Evolutionary conservation across 2,329 filamentous ascomycete genomes (phyloP), one percentile per base, ranked within the genome.

Genomic region (Zymoseptoria passerinii): DNA sequence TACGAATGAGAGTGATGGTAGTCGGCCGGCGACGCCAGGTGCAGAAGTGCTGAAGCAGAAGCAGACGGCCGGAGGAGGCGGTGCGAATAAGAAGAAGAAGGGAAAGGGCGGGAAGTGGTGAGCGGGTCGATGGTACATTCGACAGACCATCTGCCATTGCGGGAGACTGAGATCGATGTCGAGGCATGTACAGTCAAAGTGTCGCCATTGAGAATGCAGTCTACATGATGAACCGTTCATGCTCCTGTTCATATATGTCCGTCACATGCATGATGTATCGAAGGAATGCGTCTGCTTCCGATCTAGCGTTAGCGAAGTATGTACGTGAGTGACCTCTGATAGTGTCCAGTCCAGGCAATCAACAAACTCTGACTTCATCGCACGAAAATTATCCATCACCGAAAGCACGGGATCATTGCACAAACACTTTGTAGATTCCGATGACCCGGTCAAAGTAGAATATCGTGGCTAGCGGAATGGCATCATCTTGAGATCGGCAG

Each of bases 1-100:
- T 20, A 89, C 92, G 63, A 87, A 88, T 58, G 77, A 75, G 60
- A 72, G 58, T 44, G 73, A 70, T 5, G 62, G 61, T 6, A 68
- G 63, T 52, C 57, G 71, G 44, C 67, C 72, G 29, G 68, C 61
- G 8, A 72, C 71, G 18, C 70, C 70, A 27, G 68, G 62, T 19
- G 66, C 62, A 68, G 72, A 61, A 71, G 71, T 65, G 62, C 72
- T 62, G 75, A 79, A 73, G 78, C 79, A 70, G 76, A 80, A 75
- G 78, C 65, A 65, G 58, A 58, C 61, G 40, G 57, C 55, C 29
- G 64, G 63, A 8, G 62, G 63, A 6, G 58, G 57, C n/a, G 65
- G 61, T 9, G 62, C 57, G 2, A 56, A 77, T 68, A 77, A 77
- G 48, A 81, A 80, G 73, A 71, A 69, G 63, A 69, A 69, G 57